Percentiles rank a stretch among this genome's conserved stretches.
These are phyloP conservation scores for Abrus pulchellus DNA, from an alignment of 306 rosid genomes.

Conservation along the genomic window DNA sequence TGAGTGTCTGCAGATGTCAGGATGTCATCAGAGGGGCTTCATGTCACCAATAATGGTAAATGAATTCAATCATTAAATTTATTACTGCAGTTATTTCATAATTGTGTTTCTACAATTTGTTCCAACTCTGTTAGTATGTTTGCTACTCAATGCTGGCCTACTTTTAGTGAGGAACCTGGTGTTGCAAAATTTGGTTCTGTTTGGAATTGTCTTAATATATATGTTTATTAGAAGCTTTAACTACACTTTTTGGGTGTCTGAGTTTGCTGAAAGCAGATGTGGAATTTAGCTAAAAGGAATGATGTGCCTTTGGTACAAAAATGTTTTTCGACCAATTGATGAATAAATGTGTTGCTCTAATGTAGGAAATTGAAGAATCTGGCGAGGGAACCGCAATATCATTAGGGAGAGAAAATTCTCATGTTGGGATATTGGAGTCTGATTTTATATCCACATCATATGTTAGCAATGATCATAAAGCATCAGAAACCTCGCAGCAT, in stretches of 20 bases:
- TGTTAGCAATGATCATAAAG: conserved; percentile 45
- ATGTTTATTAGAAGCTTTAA: not conserved
- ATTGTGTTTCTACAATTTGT: conserved; percentile 1
- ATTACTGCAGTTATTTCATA: conserved; percentile 4
- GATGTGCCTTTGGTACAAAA: conserved; percentile 2
- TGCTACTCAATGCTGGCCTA: not conserved
- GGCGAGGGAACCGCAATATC: conserved; percentile 53
- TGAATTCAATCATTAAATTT: conserved; percentile 22
- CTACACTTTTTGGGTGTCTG: not conserved
- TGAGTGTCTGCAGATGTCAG: conserved; percentile 46
- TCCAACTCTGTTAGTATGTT: conserved; percentile 29
- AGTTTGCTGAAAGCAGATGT: too few species aligned
- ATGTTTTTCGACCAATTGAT: conserved; percentile 1
- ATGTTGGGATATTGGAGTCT: conserved; percentile 42
- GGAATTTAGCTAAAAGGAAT: not conserved
- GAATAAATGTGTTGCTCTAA: conserved; percentile 38
- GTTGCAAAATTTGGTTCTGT: conserved; percentile 14
- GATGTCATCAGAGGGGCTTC: conserved; percentile 42
- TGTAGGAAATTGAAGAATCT: conserved; percentile 68
- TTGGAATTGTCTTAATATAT: not conserved
- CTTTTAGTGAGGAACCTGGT: conserved; percentile 13
- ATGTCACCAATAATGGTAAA: conserved; percentile 71
- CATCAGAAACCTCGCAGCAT: conserved; percentile 46
- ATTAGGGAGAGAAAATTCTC: conserved; percentile 47
- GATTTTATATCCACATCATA: conserved; percentile 52